Conservation (phyloP, 1,284 basidiomycete species). For the Ceratobasidium sp. region DNA sequence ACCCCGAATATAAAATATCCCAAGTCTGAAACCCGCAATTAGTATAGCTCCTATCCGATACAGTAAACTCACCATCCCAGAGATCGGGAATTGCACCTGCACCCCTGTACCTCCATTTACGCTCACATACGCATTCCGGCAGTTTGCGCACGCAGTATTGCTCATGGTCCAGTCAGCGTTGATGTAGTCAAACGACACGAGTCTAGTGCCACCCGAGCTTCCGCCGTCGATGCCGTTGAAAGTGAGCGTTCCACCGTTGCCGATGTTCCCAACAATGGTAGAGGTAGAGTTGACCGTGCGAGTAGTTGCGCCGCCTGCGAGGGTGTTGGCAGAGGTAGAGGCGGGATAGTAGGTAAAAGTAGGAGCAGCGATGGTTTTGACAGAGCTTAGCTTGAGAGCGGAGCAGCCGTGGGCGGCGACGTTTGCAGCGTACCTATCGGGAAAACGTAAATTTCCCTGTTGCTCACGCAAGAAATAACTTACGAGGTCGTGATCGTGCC, state of each 20-base stretch:
- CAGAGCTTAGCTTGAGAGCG: slow-evolving; percentile 59
- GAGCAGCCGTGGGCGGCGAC: slow-evolving; percentile 61
- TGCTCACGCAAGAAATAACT: slow-evolving; percentile 45
- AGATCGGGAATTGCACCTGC: slow-evolving; percentile 64
- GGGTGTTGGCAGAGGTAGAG: slow-evolving; percentile 57
- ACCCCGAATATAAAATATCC: slow-evolving; percentile 62
- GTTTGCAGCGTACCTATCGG: slow-evolving; percentile 57
- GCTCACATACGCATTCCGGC: slow-evolving; percentile 62
- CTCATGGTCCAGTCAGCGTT: slow-evolving; percentile 61
- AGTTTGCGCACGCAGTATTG: slow-evolving; percentile 64
- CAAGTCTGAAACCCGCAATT: slow-evolving; percentile 55
- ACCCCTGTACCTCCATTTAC: slow-evolving; percentile 62
- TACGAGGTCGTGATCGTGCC: slow-evolving; percentile 60
- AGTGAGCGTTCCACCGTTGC: slow-evolving; percentile 62
- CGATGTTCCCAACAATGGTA: slow-evolving; percentile 62
- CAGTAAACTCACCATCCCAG: slow-evolving; percentile 59
- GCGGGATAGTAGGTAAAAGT: slow-evolving; percentile 61
- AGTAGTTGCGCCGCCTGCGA: slow-evolving; percentile 60
- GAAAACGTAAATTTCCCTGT: neutral
- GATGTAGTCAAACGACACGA: slow-evolving; percentile 63
- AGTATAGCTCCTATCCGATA: neutral
- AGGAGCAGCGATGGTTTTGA: slow-evolving; percentile 53
- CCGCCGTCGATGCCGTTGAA: slow-evolving; percentile 62
- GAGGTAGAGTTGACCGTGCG: slow-evolving; percentile 59
- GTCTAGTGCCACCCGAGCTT: slow-evolving; percentile 59